Base-by-base conservation (phyloP, 768 basidiomycete species). In the Vararia minispora region DNA sequence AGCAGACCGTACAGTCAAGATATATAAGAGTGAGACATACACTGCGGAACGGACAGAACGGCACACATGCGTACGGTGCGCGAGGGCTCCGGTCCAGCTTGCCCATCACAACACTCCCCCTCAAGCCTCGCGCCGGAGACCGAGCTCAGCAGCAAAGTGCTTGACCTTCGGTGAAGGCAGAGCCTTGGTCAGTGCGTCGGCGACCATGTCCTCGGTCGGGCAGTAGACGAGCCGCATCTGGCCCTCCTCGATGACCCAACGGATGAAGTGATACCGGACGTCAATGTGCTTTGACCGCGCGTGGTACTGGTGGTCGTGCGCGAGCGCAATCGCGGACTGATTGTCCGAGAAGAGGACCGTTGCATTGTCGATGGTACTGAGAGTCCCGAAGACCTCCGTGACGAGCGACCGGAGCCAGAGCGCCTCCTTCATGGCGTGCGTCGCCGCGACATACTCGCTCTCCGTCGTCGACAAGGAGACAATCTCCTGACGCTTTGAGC, bases 391-490 rank as follows among this genome's bases (percentile, higher is more conserved):
- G n/a, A n/a, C n/a, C n/a, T n/a, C n/a, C n/a, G n/a, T n/a, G n/a
- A n/a, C n/a, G n/a, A n/a, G n/a, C 25, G 21, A n/a, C n/a, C 39
- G 24, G 3, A 58, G 18, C 54, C 51, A 58, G 3, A 47, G 21
- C 0, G 43, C 41, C 16, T 58, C 52, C 24, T 43, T 42, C 3
- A 54, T 41, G 7, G 59, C 52, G 31, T 58, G 45, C 4, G 54
- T 43, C 3, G 50, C 33, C 0, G 63, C 56, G 23, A 63, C 55
- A 42, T 68, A 66, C 42, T 69, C 63, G 3, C 61, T 55, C 39
- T 66, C 60, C 0, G 55, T 55, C 1, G 61, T 62, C 1, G 61
- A 65, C 1, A 56, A 47, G 0, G 63, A 53, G 1, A 65, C 53
- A 2, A 52, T 49, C 10, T 45, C 38, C 40, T 65, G 64, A 26